Conservation (phyloP, 257 asterid genomes). For the Solanum chilense region DNA sequence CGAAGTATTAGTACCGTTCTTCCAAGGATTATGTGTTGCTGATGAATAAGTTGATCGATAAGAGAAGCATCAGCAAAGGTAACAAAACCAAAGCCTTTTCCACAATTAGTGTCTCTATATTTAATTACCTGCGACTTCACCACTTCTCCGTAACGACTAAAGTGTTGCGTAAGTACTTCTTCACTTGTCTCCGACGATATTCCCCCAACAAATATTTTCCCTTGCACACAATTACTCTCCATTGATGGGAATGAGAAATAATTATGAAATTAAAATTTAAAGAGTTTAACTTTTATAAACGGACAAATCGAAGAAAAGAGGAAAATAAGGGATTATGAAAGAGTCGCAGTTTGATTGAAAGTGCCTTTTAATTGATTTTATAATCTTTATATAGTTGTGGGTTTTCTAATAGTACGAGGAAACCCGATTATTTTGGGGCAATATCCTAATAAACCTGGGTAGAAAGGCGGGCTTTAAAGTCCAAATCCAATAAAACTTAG, state of each 20-base stretch:
- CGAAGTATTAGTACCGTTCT: not conserved
- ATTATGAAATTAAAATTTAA: not conserved
- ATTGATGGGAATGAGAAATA: not conserved
- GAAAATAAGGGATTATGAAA: not conserved
- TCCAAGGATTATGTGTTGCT: not conserved
- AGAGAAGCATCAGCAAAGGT: not conserved
- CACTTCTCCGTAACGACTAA: not conserved
- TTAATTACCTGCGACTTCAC: not conserved
- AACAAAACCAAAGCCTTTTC: constrained; percentile 10
- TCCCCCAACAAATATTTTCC: constrained; percentile 7
- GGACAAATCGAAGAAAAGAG: not conserved
- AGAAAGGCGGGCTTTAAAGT: no score
- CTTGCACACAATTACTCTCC: not conserved
- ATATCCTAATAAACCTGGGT: not conserved
- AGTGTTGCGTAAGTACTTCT: not conserved
- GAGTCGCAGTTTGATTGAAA: not conserved
- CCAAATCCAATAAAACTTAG: not conserved
- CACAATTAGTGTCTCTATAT: not conserved
- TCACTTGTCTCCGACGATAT: not conserved
- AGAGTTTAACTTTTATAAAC: not conserved
- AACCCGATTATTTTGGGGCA: not conserved
- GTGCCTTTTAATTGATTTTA: not conserved
- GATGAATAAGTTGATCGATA: not conserved
- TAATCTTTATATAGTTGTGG: no score
- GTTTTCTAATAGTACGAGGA: not conserved